A percentile compares a stretch with the other conserved stretches of the same genome.
These are phyloP conservation scores for Alternaria gansuensis DNA, from an alignment of 2,329 filamentous ascomycete species.

Conservation along the genomic window DNA sequence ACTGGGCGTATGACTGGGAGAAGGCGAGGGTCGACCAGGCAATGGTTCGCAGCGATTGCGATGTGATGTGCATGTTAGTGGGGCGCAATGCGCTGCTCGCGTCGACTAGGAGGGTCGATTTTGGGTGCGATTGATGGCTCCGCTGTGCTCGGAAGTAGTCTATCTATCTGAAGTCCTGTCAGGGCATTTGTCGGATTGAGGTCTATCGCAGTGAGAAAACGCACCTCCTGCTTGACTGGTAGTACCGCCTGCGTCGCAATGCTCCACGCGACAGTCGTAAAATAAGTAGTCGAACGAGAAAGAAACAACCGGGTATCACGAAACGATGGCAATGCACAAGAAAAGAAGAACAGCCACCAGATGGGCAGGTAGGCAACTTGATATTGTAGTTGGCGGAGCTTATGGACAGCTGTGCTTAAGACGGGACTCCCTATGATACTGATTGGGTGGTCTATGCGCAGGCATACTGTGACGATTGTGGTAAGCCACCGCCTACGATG, in stretches of 20 bases:
- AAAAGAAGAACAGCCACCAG: conserved; percentile 31
- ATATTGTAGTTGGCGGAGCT: conserved; percentile 31
- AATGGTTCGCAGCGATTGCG: conserved; percentile 54
- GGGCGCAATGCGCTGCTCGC: conserved; percentile 21
- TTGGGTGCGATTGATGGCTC: neutral
- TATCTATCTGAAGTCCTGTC: neutral
- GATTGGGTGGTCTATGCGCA: conserved; percentile 46
- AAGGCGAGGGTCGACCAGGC: conserved; percentile 57
- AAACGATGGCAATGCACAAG: conserved; percentile 26
- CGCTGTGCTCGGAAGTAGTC: neutral
- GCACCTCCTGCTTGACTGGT: conserved; percentile 26
- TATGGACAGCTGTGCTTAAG: conserved; percentile 52
- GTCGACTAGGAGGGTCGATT: neutral
- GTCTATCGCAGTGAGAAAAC: conserved; percentile 8
- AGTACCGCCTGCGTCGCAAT: conserved; percentile 34
- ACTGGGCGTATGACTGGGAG: conserved; percentile 67
- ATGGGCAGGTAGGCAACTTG: conserved; percentile 31
- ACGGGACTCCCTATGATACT: conserved; percentile 35
- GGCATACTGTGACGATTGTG: conserved; percentile 26
- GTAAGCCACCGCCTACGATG: conserved; percentile 24
- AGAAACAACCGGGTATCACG: conserved; percentile 42
- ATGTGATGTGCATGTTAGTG: conserved; percentile 45
- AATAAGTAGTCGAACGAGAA: conserved; percentile 14
- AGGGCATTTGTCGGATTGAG: neutral
- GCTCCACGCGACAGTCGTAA: conserved; percentile 29